Percentiles rank a stretch among this genome's conserved stretches.
phyloP scores from a whole-genome alignment of 192 early-diverging fungal species.

The Mortierella hygrophila region DNA sequence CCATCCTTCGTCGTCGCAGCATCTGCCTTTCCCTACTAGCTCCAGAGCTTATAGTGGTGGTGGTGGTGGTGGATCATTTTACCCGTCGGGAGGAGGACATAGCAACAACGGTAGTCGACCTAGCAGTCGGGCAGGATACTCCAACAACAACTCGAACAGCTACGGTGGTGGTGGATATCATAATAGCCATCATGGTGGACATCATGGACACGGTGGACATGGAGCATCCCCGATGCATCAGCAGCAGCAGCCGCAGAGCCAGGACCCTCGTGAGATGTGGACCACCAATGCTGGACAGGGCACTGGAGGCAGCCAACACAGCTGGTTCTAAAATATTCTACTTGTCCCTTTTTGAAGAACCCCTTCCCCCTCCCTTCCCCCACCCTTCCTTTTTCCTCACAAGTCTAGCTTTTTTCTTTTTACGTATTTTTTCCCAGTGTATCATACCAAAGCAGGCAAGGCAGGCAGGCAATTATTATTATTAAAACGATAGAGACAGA shows the following conservation, averaged over 20 bases:
- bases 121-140: conserved; percentile 38
- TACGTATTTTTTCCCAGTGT: background rate
- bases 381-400: too few species aligned
- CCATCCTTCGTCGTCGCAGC: conserved; percentile 15
- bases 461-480: background rate
- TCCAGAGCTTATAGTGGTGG: conserved; percentile 43
- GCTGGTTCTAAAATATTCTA: conserved; percentile 33
- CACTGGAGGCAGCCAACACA: conserved; percentile 49
- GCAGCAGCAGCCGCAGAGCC: conserved; percentile 21
- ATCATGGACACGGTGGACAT: conserved; percentile 10
- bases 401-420: background rate
- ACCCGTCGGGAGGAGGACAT: background rate
- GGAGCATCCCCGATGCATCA: conserved; percentile 9
- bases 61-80: conserved; percentile 32
- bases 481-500: background rate
- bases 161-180: conserved; percentile 20
- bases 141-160: conserved; percentile 1
- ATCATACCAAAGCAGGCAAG: background rate
- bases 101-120: conserved; percentile 46
- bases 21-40: conserved; percentile 33
- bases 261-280: conserved; percentile 56
- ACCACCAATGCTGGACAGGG: conserved; percentile 44
- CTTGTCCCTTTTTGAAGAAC: background rate
- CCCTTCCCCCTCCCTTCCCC: background rate
- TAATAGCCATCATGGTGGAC: conserved; percentile 15